These are phyloP conservation scores for Exophiala oligosperma DNA, from an alignment of 2,329 filamentous ascomycete species.

Conservation along the genomic window DNA sequence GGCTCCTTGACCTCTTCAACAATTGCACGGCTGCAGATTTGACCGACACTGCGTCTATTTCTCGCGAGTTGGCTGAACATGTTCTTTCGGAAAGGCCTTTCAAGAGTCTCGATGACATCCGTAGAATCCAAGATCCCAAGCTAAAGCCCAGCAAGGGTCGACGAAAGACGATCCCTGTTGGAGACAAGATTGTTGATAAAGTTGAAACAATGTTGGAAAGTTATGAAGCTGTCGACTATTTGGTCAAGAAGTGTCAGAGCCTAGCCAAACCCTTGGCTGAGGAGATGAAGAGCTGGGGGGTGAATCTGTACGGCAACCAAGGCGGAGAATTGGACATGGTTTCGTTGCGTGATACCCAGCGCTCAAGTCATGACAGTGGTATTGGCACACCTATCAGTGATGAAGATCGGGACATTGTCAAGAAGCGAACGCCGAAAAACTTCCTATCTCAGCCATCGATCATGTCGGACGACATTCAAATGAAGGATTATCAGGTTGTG, in stretches of 20 bases:
- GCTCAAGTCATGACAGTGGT: slow-evolving; percentile 61
- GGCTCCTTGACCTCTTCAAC: slow-evolving; percentile 80
- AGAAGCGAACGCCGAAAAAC: slow-evolving; percentile 36
- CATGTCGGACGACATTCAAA: slow-evolving; percentile 72
- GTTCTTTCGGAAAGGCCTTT: slow-evolving; percentile 79
- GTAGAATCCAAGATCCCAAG: slow-evolving; percentile 58
- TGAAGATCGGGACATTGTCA: slow-evolving; percentile 44
- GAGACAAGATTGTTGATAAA: slow-evolving; percentile 66
- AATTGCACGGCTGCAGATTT: slow-evolving; percentile 73
- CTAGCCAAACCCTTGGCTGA: slow-evolving; percentile 67
- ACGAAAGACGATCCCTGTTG: slow-evolving; percentile 56
- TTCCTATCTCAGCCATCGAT: slow-evolving; percentile 68
- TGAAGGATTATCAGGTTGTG: slow-evolving; percentile 93
- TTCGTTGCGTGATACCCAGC: slow-evolving; percentile 48
- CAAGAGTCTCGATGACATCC: slow-evolving; percentile 62
- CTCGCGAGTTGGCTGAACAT: slow-evolving; percentile 65
- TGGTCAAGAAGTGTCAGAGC: slow-evolving; percentile 73
- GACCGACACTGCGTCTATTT: slow-evolving; percentile 76
- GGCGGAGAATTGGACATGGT: slow-evolving; percentile 63
- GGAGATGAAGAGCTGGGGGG: slow-evolving; percentile 68
- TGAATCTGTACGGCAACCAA: slow-evolving; percentile 61
- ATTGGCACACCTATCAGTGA: slow-evolving; percentile 62
- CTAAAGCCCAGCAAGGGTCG: slow-evolving; percentile 54
- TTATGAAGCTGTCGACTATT: slow-evolving; percentile 78
- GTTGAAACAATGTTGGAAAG: slow-evolving; percentile 73